Base-by-base conservation (phyloP, 1,284 basidiomycete species). In the Malassezia yamatoensis region DNA sequence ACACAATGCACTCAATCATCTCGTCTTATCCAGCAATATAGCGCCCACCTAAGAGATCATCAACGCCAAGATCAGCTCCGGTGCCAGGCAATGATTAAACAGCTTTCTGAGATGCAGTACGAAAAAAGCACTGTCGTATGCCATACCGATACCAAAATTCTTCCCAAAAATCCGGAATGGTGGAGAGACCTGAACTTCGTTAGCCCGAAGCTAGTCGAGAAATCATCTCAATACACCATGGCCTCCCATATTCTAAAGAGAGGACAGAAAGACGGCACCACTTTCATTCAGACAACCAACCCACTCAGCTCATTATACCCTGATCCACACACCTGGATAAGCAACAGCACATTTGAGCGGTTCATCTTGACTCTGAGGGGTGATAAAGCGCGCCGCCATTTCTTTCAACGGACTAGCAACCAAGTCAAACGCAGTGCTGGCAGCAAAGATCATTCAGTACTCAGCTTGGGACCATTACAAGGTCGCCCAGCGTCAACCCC, bases 211-310 rank as follows among this genome's bases (percentile, higher is more conserved):
- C 9, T 18, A 12, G 13, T 16, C 21, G 11, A 9, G 34, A n/a
- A n/a, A 1, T 6, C 5, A 12, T 24, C 53, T 34, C 48, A 18
- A 7, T 58, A 51, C n/a, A 67, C 70, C 1, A 72, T 70, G 66
- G 68, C 69, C 7, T 70, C 64, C 1, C 69, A 72, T 44, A 35
- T 71, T 7, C 49, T 70, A 24, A 49, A 36, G 32, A 45, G 47
- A 5, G 12, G 18, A 13, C 13, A 49, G 7, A 29, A 36, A 2
- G 9, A 20, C 0, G 13, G 13, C 11, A 20, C 21, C 10, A 47
- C 49, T 11, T 16, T 73, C 10, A 58, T 72, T 54, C 70, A 73
- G 38, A 70, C 70, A 11, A 73, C 70, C 3, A 73, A 73, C 44
- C 68, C 70, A 5, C 54, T 64, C 9, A 32, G 57, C 0, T 18